These are phyloP conservation scores for Decorospora gaudefroyi DNA, from an alignment of 2,329 filamentous ascomycete species.

Conservation along the genomic window DNA sequence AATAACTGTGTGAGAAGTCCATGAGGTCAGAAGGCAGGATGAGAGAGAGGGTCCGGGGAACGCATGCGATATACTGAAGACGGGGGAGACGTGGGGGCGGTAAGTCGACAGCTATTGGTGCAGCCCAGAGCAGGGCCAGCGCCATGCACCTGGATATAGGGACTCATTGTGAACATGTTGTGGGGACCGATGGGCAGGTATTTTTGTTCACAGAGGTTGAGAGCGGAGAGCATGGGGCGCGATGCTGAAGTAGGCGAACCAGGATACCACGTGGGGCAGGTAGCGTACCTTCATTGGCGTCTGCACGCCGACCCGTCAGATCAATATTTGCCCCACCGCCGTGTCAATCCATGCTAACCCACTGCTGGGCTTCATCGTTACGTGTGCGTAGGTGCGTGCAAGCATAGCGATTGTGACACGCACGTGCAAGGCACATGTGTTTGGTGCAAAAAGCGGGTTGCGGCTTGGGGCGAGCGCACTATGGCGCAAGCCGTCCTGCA, in stretches of 20 bases:
- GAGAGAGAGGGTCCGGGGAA: slow-evolving; percentile 22
- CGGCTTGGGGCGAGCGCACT: slow-evolving; percentile 11
- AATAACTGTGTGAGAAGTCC: background rate
- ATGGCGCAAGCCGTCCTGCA: slow-evolving; percentile 18
- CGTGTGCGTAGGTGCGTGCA: slow-evolving; percentile 4
- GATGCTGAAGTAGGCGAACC: slow-evolving; percentile 19
- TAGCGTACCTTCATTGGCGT: slow-evolving; percentile 32
- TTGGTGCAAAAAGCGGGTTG: slow-evolving; percentile 10
- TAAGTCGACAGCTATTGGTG: slow-evolving; percentile 11
- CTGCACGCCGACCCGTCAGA: slow-evolving; percentile 5
- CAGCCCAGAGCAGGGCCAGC: slow-evolving; percentile 22
- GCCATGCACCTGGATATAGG: slow-evolving; percentile 29
- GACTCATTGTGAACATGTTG: slow-evolving; percentile 17
- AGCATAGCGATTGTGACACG: slow-evolving; percentile 22
- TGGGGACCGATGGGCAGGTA: slow-evolving; percentile 21
- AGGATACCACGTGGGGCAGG: slow-evolving; percentile 29
- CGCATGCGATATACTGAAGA: slow-evolving; percentile 27
- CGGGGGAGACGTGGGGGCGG: slow-evolving; percentile 30
- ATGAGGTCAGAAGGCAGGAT: slow-evolving; percentile 3
- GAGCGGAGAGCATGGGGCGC: slow-evolving; percentile 10
- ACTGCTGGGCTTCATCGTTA: slow-evolving; percentile 1
- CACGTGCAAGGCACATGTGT: slow-evolving; percentile 16
- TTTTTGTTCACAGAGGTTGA: slow-evolving; percentile 21
- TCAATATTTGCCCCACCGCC: slow-evolving; percentile 14
- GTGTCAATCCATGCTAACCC: slow-evolving; percentile 16